A percentile compares a stretch with the other conserved stretches of the same genome.
These are phyloP conservation scores for Parastagonospora nodorum DNA, from an alignment of 2,329 filamentous ascomycete genomes.

Conservation along the genomic window DNA sequence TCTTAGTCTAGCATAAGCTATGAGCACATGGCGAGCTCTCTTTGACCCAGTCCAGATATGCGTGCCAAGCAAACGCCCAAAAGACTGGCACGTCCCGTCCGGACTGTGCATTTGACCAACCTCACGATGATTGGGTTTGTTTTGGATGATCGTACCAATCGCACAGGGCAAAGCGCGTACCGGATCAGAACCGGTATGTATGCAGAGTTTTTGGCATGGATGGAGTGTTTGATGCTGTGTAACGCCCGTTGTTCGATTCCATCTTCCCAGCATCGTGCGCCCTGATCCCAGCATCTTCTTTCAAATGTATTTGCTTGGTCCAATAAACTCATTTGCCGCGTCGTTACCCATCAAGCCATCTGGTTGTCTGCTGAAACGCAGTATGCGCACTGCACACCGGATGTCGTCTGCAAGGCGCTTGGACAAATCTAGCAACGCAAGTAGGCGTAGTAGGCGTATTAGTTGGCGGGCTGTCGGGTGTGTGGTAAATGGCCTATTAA, in stretches of 20 bases:
- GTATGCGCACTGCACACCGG: slow-evolving; percentile 35
- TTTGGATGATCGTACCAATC: slow-evolving; percentile 9
- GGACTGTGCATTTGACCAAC: slow-evolving; percentile 5
- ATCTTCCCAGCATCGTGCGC: slow-evolving; percentile 28
- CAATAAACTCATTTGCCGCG: slow-evolving; percentile 22
- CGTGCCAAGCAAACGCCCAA: background rate
- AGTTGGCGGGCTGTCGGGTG: slow-evolving; percentile 26
- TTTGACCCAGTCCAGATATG: background rate
- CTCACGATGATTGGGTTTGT: slow-evolving; percentile 19
- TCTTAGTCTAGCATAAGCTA: background rate
- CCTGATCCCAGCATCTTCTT: slow-evolving; percentile 22
- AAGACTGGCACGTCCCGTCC: background rate
- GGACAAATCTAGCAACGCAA: slow-evolving; percentile 38
- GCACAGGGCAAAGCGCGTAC: slow-evolving; percentile 16
- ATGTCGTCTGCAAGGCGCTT: slow-evolving; percentile 35
- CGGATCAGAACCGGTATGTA: slow-evolving; percentile 13
- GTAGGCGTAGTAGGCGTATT: slow-evolving; percentile 30
- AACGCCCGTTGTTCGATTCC: slow-evolving; percentile 42
- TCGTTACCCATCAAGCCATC: slow-evolving; percentile 28
- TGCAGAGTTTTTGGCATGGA: slow-evolving; percentile 36
- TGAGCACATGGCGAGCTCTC: background rate
- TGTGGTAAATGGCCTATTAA: slow-evolving; percentile 21
- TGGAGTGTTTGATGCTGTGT: slow-evolving; percentile 42
- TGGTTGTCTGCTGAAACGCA: slow-evolving; percentile 32
- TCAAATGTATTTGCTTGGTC: slow-evolving; percentile 23